These are phyloP conservation scores for Sporothrix sp. DNA, from an alignment of 2,329 filamentous ascomycete genomes.

Conservation along the genomic window DNA sequence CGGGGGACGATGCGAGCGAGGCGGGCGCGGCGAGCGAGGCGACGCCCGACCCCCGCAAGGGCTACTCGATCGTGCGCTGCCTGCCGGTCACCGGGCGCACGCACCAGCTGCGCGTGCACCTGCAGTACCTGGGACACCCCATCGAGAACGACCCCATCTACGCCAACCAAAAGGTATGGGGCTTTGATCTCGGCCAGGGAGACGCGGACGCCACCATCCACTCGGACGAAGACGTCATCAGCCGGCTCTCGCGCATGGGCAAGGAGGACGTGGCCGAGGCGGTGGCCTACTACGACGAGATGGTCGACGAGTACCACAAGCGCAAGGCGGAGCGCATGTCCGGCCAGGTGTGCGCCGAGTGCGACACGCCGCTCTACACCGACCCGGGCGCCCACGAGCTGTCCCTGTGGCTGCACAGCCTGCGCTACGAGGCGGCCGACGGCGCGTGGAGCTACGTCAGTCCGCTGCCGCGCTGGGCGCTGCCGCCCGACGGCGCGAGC, in stretches of 20 bases:
- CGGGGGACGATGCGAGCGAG: too few species aligned
- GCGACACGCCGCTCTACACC: slow-evolving; percentile 81
- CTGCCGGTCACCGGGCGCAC: slow-evolving; percentile 88
- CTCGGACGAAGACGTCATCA: slow-evolving; percentile 83
- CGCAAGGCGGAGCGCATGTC: slow-evolving; percentile 90
- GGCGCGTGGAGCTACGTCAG: slow-evolving; percentile 85
- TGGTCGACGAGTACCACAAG: slow-evolving; percentile 84
- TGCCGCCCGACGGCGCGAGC: slow-evolving; percentile 63
- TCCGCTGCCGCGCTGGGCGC: slow-evolving; percentile 72
- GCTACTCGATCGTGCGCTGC: slow-evolving; percentile 92
- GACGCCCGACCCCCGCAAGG: slow-evolving; percentile 30
- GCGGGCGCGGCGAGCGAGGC: not conserved
- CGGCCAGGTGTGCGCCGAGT: slow-evolving; percentile 69
- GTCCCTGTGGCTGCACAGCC: slow-evolving; percentile 86
- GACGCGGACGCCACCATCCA: slow-evolving; percentile 58
- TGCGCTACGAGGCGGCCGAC: slow-evolving; percentile 74
- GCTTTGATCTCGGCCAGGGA: slow-evolving; percentile 60
- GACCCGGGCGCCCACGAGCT: slow-evolving; percentile 87
- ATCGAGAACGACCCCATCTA: slow-evolving; percentile 98
- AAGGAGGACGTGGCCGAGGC: slow-evolving; percentile 88
- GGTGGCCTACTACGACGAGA: slow-evolving; percentile 85
- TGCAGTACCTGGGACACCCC: slow-evolving; percentile 89
- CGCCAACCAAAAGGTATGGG: slow-evolving; percentile 88
- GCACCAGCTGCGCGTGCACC: slow-evolving; percentile 87
- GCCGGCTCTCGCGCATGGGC: slow-evolving; percentile 77